Percentiles rank a stretch among this genome's conserved stretches.
phyloP scores from a whole-genome alignment of 768 basidiomycete genomes.

The Cantharellus anzutake region DNA sequence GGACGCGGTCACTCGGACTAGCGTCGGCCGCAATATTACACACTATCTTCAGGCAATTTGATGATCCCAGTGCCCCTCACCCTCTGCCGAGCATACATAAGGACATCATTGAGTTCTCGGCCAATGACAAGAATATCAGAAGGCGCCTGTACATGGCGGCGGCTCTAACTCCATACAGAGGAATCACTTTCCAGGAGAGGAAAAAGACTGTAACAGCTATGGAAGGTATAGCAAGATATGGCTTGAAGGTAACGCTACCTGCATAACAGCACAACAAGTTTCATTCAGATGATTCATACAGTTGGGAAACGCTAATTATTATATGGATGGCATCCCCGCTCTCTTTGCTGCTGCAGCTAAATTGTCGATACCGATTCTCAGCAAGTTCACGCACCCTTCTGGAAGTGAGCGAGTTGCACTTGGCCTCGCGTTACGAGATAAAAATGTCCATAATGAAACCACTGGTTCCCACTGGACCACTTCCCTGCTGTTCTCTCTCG shows the following conservation, averaged over 20 bases:
- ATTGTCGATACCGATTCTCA: not conserved
- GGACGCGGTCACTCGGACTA: constrained; percentile 26
- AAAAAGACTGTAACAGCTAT: constrained; percentile 46
- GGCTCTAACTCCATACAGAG: constrained; percentile 50
- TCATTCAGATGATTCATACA: not conserved
- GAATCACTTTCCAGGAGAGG: constrained; percentile 36
- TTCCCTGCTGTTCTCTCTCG: constrained; percentile 54
- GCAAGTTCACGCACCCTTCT: not conserved
- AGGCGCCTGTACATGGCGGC: constrained; percentile 64
- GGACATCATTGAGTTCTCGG: constrained; percentile 21
- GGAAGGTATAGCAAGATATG: constrained; percentile 60
- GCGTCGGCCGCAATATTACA: constrained; percentile 41
- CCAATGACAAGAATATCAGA: constrained; percentile 21
- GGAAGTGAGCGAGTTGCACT: constrained; percentile 1
- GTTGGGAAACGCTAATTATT: constrained; percentile 58
- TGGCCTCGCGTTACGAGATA: constrained; percentile 55
- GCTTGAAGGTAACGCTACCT: constrained; percentile 35
- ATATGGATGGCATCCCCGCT: constrained; percentile 51
- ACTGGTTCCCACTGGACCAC: constrained; percentile 51
- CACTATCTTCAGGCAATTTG: constrained; percentile 17
- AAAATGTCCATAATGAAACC: constrained; percentile 38
- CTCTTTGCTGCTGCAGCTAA: constrained; percentile 34
- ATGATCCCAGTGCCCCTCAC: not conserved
- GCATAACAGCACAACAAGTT: not conserved
- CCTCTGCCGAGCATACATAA: constrained; percentile 28